Evolutionary conservation across 78 protist species (phyloP), one percentile per base, ranked within the genome.

Genomic region (Anaeramoeba flamelloides): DNA sequence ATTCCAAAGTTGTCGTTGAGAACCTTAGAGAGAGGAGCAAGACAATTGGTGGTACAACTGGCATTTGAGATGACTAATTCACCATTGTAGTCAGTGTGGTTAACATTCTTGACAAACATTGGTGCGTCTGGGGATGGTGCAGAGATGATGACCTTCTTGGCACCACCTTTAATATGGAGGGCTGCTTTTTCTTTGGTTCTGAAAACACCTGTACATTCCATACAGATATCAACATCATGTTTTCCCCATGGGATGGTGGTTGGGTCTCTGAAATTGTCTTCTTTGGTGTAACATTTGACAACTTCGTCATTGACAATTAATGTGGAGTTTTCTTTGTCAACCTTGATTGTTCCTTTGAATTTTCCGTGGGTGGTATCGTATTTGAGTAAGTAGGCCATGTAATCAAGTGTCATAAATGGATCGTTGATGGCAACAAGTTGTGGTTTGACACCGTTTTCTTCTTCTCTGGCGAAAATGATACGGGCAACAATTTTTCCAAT

Each of bases 21-120:
- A 64, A 92, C 84, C 88, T 91, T 91, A 79, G 91, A 98, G 37
- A 98, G 83, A 78, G 99, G 99, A 0, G 99, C 99, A 22, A 96
- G 90, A 91, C 99, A 97, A 95, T 97, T 98, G 92, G 99, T 97
- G 77, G 99, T 98, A 91, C 99, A 97, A 39, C 99, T 96, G 34
- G 98, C 98, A 88, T 93, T 93, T 39, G 95, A 92, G 64, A 96
- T 83, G 80, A 93, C 81, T 77, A 83, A 76, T 41, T 77, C n/a
- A 79, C 80, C 33, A 64, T 85, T 81, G 91, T 87, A 93, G 64
- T 77, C 30, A 12, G 83, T 84, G 81, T 96, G 87, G 90, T 98
- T 98, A 77, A 94, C 98, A 81, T 99, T 99, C 92, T 90, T 86
- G 65, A 98, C 99, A 77, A 87, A 94, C 94, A 92, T 97, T 41